phyloP scores from a whole-genome alignment of 192 early-diverging fungal genomes.

The Gamsiella multidivaricata region DNA sequence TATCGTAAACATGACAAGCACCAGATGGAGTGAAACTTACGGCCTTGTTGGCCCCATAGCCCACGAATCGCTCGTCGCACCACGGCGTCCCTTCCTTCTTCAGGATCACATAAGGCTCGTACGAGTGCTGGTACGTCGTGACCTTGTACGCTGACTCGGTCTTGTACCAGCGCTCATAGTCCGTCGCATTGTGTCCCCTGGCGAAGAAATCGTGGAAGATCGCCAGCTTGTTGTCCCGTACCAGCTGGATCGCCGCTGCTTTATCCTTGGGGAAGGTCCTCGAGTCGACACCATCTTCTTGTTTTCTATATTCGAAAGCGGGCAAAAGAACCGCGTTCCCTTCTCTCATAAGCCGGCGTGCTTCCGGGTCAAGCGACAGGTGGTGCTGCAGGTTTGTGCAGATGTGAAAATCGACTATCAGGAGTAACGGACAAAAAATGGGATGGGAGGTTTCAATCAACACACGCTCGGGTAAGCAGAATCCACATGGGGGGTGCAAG shows the following conservation, averaged over 20 bases:
- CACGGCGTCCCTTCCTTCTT: slow-evolving; percentile 61
- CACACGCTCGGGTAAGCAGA: no score
- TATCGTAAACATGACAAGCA: neutral
- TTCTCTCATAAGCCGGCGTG: slow-evolving; percentile 51
- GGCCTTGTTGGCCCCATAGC: slow-evolving; percentile 12
- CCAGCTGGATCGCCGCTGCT: slow-evolving; percentile 47
- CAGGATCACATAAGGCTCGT: slow-evolving; percentile 70
- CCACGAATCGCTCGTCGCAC: slow-evolving; percentile 64
- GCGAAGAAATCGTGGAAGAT: slow-evolving; percentile 64
- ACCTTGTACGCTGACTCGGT: slow-evolving; percentile 63
- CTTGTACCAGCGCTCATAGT: slow-evolving; percentile 62
- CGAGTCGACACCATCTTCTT: slow-evolving; percentile 62
- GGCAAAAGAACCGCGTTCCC: slow-evolving; percentile 63
- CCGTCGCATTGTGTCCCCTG: slow-evolving; percentile 64
- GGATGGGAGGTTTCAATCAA: neutral
- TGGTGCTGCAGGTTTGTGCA: slow-evolving; percentile 62
- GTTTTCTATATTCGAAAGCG: slow-evolving; percentile 65
- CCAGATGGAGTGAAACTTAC: no score
- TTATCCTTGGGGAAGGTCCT: slow-evolving; percentile 63
- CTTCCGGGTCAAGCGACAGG: slow-evolving; percentile 42
- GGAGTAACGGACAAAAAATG: neutral
- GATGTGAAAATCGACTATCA: slow-evolving; percentile 64
- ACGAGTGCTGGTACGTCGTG: slow-evolving; percentile 62
- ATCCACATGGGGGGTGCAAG: no score
- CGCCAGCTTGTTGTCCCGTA: slow-evolving; percentile 54